Conservation (phyloP, 1,139 yeast species). For the Suhomyces yuchorum region DNA sequence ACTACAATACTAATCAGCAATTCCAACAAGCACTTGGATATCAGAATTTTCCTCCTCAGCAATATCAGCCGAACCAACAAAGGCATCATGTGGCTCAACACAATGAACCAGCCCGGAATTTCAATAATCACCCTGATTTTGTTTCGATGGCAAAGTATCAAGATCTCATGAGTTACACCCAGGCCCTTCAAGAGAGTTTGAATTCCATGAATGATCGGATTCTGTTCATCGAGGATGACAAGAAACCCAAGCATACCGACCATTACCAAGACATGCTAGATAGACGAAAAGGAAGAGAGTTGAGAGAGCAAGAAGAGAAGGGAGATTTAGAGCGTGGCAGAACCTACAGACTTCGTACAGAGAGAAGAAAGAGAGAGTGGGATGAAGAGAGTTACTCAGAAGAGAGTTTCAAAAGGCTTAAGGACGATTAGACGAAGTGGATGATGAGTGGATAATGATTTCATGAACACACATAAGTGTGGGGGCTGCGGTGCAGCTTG, state of each 20-base stretch:
- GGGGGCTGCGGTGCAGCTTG: conserved; percentile 1
- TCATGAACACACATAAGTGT: not conserved
- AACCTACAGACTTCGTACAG: conserved; percentile 8
- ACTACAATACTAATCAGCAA: not conserved
- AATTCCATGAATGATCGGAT: conserved; percentile 29
- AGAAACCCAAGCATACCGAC: not conserved
- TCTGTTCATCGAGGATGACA: conserved; percentile 20
- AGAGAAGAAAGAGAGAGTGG: not conserved
- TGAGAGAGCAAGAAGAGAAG: conserved; percentile 14
- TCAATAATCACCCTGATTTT: conserved; percentile 3
- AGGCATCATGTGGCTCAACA: not conserved
- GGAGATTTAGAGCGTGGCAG: conserved; percentile 16
- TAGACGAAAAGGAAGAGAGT: conserved; percentile 14
- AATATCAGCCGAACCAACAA: not conserved
- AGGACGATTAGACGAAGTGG: not conserved
- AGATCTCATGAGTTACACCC: conserved; percentile 39
- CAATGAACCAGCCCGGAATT: conserved; percentile 1
- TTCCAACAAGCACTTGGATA: not conserved
- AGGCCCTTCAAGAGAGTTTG: conserved; percentile 34
- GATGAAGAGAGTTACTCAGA: not conserved
- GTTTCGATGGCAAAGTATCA: conserved; percentile 36
- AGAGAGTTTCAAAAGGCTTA: not conserved
- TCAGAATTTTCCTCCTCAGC: not conserved
- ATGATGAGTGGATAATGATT: not conserved
- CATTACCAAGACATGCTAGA: conserved; percentile 15